phyloP scores from a whole-genome alignment of 257 asterid genomes.

The Thymus mandschuricus region DNA sequence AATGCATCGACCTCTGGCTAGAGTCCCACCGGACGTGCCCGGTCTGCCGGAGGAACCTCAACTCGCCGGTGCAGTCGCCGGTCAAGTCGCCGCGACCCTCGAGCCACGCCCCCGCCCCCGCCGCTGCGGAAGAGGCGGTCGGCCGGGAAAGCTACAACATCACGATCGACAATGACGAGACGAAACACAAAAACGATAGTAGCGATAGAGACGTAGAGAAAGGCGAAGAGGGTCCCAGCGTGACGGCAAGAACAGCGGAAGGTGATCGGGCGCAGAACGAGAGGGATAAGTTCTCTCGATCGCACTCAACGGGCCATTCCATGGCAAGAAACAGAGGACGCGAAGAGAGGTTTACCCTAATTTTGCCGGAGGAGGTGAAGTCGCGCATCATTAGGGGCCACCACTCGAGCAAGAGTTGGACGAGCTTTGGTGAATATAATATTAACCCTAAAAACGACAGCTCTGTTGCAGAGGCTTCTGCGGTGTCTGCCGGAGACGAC shows the following conservation, averaged over 20 bases:
- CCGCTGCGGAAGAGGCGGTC: neutral
- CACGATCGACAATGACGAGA: constrained; percentile 41
- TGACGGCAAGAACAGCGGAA: neutral
- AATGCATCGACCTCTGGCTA: constrained; percentile 91
- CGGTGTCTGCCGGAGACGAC: constrained; percentile 27
- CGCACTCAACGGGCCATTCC: constrained; percentile 90
- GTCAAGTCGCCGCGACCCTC: constrained; percentile 29
- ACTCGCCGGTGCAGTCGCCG: constrained; percentile 40
- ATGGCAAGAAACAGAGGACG: constrained; percentile 37
- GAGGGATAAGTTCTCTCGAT: constrained; percentile 51
- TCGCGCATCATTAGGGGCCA: constrained; percentile 56
- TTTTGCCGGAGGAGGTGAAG: constrained; percentile 68
- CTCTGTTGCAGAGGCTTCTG: constrained; percentile 46
- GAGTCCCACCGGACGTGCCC: constrained; percentile 88
- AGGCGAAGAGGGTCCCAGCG: neutral
- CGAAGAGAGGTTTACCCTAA: constrained; percentile 71
- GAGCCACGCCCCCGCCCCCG: neutral
- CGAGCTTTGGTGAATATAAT: constrained; percentile 52
- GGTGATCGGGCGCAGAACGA: constrained; percentile 3
- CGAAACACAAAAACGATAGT: constrained; percentile 3
- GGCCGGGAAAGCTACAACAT: constrained; percentile 39
- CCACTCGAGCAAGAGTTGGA: constrained; percentile 62
- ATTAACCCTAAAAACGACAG: constrained; percentile 6
- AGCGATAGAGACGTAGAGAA: neutral
- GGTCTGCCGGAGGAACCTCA: constrained; percentile 73